Percentiles rank a stretch among this genome's conserved stretches.
Conservation (phyloP, 805 yeast species). For the Blastobotrys terrestris region DNA sequence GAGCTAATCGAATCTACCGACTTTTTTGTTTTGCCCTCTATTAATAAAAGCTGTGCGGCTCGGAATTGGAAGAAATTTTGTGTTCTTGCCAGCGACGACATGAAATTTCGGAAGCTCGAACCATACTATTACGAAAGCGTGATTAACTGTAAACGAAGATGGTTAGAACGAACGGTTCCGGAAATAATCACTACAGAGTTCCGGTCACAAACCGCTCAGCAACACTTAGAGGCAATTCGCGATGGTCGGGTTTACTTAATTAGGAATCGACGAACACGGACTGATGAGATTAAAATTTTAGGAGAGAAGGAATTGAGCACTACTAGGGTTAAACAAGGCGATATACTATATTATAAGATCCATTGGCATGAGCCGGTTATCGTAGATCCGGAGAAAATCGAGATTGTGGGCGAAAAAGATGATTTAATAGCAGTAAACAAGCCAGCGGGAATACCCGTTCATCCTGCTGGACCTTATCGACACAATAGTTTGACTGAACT, state of each 20-base stretch:
- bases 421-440: slow-evolving; percentile 79
- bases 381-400: slow-evolving; percentile 43
- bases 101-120: neutral
- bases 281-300: neutral
- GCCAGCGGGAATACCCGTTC: slow-evolving; percentile 93
- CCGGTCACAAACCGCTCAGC: slow-evolving; percentile 56
- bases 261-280: neutral
- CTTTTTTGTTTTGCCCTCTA: no score
- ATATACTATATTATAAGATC: slow-evolving; percentile 65
- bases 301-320: slow-evolving; percentile 36
- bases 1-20: no score
- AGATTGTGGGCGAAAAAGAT: slow-evolving; percentile 67
- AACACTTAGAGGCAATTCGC: slow-evolving; percentile 37
- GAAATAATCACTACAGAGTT: slow-evolving; percentile 75
- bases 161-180: slow-evolving; percentile 71
- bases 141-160: slow-evolving; percentile 77
- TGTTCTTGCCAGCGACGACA: neutral
- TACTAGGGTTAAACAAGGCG: slow-evolving; percentile 66
- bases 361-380: slow-evolving; percentile 94
- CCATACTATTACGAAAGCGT: slow-evolving; percentile 38
- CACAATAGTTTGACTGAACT: slow-evolving; percentile 77
- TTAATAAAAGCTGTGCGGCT: neutral
- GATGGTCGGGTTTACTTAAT: slow-evolving; percentile 1
- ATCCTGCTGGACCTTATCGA: slow-evolving; percentile 83
- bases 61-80: neutral